Base-by-base conservation (phyloP, 2,329 filamentous ascomycete genomes). In the Lecanicillium sp. region DNA sequence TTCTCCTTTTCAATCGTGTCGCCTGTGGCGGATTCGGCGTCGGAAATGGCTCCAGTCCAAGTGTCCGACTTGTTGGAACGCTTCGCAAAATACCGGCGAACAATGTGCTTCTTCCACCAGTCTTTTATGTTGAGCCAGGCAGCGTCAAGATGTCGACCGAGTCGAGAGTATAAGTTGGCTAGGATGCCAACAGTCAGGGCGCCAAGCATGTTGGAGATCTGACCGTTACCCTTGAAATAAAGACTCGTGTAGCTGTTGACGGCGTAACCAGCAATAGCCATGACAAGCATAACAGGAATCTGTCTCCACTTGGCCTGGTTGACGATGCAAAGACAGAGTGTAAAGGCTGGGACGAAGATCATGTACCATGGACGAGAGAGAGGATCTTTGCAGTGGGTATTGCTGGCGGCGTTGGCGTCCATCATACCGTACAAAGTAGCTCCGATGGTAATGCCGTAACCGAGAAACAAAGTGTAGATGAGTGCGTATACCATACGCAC, bases 251-350 rank as follows among this genome's bases (percentile, higher is more conserved):
- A 90, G 66, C 79, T 87, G 65, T 86, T 91, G 57, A 88, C 84
- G 7, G 82, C 71, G 60, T 86, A 93, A 8, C 87, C 88, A 0
- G 80, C 77, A 26, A 89, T 68, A 0, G 87, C 80, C 57, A 94
- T 90, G 50, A 79, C 37, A 4, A 86, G 67, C 86, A 91, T 91
- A 43, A 86, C 74, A 0, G 87, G 86, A 26, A 82, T 78, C 60
- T 91, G 87, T 57, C 79, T 84, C 78, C 79, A 87, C 65, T 89
- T 88, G 51, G 85, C 86, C 55, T 91, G 86, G 64, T 90, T 90
- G 62, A 91, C 84, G 58, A 90, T 74, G 52, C 85, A 84, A 0
- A 91, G 72, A 54, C 84, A 88, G 29, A 89, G 62, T 3, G 87
- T 81, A 65, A 91, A 95, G 5, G 75, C 67, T 0, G 85, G 78